phyloP scores from a whole-genome alignment of 225 moss, liverwort and hornwort species.

The Straminergon stramineum region DNA sequence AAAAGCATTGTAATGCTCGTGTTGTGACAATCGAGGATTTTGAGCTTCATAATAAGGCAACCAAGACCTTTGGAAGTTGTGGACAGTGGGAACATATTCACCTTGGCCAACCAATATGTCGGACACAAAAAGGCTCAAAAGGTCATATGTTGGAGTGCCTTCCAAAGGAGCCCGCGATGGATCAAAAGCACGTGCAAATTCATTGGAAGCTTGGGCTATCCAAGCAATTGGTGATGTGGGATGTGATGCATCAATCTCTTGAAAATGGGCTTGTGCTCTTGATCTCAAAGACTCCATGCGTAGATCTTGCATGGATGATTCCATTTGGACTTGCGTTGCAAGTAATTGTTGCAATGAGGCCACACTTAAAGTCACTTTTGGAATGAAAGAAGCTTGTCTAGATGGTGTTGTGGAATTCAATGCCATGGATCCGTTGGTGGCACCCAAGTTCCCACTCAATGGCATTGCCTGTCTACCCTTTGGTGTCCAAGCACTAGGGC shows the following conservation, averaged over 20 bases:
- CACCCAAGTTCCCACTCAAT: background rate
- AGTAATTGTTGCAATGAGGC: background rate
- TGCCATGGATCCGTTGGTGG: background rate
- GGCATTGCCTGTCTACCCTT: fast-evolving
- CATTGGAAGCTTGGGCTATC: background rate
- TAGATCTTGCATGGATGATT: background rate
- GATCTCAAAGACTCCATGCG: background rate
- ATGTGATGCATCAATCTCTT: background rate
- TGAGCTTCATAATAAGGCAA: background rate
- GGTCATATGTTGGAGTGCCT: fast-evolving
- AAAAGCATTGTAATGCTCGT: background rate
- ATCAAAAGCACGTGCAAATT: background rate
- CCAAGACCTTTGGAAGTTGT: background rate
- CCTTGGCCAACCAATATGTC: background rate
- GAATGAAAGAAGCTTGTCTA: background rate
- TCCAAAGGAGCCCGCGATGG: fast-evolving
- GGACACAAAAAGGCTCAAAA: background rate
- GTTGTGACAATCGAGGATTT: fast-evolving
- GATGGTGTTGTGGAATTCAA: background rate
- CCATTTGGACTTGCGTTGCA: background rate
- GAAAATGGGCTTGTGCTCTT: background rate
- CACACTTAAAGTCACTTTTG: fast-evolving
- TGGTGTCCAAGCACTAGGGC: background rate
- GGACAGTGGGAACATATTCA: background rate
- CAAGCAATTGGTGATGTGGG: background rate